phyloP scores from a whole-genome alignment of 345 rosid genomes.

The Draba incana region DNA sequence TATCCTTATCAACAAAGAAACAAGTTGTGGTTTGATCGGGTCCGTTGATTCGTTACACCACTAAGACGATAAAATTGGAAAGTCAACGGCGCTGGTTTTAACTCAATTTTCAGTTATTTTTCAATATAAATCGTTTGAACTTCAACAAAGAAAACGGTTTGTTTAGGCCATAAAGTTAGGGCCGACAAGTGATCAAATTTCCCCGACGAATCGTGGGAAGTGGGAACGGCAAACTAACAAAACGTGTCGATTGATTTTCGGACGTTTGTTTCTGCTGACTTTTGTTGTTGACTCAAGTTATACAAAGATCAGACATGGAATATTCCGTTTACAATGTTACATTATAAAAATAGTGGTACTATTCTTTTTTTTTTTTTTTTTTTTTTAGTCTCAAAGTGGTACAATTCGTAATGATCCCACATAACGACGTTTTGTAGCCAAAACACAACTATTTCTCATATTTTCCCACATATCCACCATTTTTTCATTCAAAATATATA shows the following conservation, averaged over 20 bases:
- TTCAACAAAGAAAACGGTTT: slow-evolving; percentile 36
- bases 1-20: slow-evolving; percentile 31
- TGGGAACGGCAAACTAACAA: slow-evolving; percentile 36
- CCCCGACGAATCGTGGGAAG: slow-evolving; percentile 37
- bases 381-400: no score
- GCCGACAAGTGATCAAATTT: slow-evolving; percentile 31
- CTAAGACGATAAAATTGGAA: neutral
- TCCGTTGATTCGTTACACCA: slow-evolving; percentile 34
- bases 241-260: slow-evolving; percentile 38
- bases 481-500: no score
- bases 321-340: slow-evolving; percentile 1
- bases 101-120: neutral
- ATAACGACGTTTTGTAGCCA: no score
- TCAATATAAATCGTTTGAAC: neutral
- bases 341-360: no score
- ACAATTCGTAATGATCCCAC: no score
- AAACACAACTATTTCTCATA: no score
- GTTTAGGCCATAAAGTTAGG: slow-evolving; percentile 16
- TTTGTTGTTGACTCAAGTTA: slow-evolving; percentile 28
- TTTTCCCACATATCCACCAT: no score
- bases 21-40: slow-evolving; percentile 35
- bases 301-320: slow-evolving; percentile 29
- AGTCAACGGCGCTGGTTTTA: slow-evolving; percentile 37
- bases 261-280: slow-evolving; percentile 34
- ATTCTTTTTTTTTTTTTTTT: no score